phyloP scores from a whole-genome alignment of 768 basidiomycete genomes.

The Hericium erinaceus region DNA sequence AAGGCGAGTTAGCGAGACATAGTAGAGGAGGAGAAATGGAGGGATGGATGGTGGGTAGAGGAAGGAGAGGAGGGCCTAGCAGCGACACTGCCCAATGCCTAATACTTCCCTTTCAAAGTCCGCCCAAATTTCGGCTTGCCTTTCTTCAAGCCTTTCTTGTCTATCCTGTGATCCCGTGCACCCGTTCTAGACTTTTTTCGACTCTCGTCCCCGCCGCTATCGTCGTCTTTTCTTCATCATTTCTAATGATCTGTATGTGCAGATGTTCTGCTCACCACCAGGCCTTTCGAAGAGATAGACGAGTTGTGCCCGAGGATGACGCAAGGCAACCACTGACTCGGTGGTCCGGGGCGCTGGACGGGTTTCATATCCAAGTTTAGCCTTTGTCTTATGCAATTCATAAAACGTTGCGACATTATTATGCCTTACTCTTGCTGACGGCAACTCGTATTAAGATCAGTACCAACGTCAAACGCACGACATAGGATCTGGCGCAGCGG shows the following conservation, averaged over 20 bases:
- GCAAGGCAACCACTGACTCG: too few relatives aligned
- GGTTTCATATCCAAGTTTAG: too few relatives aligned
- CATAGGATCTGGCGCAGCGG: background rate
- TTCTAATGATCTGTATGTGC: too few relatives aligned
- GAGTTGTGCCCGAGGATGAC: too few relatives aligned
- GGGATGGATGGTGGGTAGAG: background rate
- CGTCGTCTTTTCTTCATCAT: too few relatives aligned
- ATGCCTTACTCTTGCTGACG: background rate
- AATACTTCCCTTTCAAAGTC: slow-evolving; percentile 10
- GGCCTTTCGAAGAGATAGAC: too few relatives aligned
- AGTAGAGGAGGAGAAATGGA: background rate
- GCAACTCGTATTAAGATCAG: background rate
- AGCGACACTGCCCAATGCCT: background rate
- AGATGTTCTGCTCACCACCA: too few relatives aligned
- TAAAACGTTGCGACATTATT: background rate
- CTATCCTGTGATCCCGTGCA: background rate
- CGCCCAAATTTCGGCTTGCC: slow-evolving; percentile 6
- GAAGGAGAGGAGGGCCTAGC: background rate
- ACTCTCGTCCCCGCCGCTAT: too few relatives aligned
- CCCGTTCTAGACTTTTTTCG: too few relatives aligned
- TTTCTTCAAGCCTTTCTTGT: slow-evolving; percentile 5
- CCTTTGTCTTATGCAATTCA: too few relatives aligned
- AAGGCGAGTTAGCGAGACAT: slow-evolving; percentile 10
- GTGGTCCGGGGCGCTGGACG: too few relatives aligned
- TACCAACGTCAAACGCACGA: background rate